Evolutionary conservation across 2,329 filamentous ascomycete genomes (phyloP), one percentile per base, ranked within the genome.

Genomic region (Aspergillus glaucus): DNA sequence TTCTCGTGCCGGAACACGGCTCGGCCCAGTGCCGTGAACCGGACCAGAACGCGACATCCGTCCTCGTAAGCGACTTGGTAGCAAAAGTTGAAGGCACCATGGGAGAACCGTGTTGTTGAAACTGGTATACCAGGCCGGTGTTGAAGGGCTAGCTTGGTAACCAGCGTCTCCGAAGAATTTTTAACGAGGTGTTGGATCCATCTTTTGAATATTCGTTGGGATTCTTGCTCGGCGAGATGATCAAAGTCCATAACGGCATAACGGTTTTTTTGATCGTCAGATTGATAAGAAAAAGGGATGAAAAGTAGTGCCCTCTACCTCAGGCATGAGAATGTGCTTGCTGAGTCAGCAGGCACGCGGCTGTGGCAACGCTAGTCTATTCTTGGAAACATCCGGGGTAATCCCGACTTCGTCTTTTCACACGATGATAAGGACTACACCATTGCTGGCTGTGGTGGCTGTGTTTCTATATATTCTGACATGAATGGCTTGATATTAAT

Each of bases 21-120:
- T 6, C 28, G 36, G 0, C 56, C 56, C 8, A 56, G 55, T 3
- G 51, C 15, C 14, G 55, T 54, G 37, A 63, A 58, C 9, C 56
- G 59, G 52, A 67, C 58, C 12, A 64, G 34, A 5, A 61, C 55
- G 10, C 56, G 53, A 45, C 45, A 44, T 1, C 54, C 56, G 40
- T 62, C 52, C 30, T 60, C 50, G 44, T 54, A 63, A 15, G 56
- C 61, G 44, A 67, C 61, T 40, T 55, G 54, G 46, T 61, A 65
- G 44, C 62, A 63, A 15, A 65, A 39, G 54, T 65, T 66, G 28
- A 65, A 67, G 44, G 61, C 58, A 19, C 64, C 61, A 39, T 58
- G 62, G n/a, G 53, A 44, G 34, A 58, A 54, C 43, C 46, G 54
- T 17, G 52, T 56, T 14, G 57, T 59, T 32, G 50, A 52, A 9